Base-by-base conservation (phyloP, 805 yeast genomes). In the Candida parachauliodes region DNA sequence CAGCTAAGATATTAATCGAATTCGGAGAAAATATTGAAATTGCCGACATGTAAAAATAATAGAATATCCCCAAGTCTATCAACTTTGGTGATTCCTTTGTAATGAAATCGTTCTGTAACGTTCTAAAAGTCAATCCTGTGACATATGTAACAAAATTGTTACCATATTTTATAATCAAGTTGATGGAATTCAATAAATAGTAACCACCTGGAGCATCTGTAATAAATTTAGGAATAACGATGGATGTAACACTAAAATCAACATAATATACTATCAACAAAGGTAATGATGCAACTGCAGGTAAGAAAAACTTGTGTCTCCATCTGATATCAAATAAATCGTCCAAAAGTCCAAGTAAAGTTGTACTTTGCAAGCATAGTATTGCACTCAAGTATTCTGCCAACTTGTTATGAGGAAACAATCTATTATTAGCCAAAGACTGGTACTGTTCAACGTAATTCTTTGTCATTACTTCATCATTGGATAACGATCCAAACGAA, bases 301-400 rank as follows among this genome's bases (percentile, higher is more conserved):
- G 99, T 47, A 93, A 57, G 52, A 93, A 88, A 64, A 93, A 88
- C 68, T 93, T 93, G 65, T 93, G 96, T 55, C 99, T 74, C 99
- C 99, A 93, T 49, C 96, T 75, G 45, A 93, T 79, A 60, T 93
- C 99, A 54, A 93, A 93, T 50, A 93, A 70, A 65, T 93, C 98
- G 60, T 93, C 98, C 33, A 94, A 83, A 21, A 93, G 71, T 0
- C 98, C 98, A 30, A 93, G 67, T 29, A 93, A 65, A 11, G 88
- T 72, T 57, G 93, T 89, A 47, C 88, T 77, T 60, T 88, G 88
- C 33, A 93, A 62, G 43, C 95, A 87, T 42, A 93, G 62, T 8
- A 91, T 68, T 4, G 94, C 94, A 50, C 95, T 80, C 46, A 93
- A 70, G 59, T 82, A 93, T 47, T 88, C 94, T 0, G 95, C 82